Base-by-base conservation (phyloP, 169 alveolate genomes). In the Plasmodium vivax region DNA sequence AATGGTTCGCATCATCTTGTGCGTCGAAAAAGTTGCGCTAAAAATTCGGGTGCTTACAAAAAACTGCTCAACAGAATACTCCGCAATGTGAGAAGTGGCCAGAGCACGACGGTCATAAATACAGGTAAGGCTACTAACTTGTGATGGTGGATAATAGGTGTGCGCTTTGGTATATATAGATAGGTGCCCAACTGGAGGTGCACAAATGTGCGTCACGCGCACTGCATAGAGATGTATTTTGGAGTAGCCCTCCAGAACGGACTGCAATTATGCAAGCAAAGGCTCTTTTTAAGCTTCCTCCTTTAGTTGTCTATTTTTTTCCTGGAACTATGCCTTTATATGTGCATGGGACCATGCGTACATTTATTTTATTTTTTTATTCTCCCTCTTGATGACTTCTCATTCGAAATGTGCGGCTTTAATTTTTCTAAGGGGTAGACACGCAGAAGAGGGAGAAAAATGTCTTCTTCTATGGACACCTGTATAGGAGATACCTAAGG, bases 371-470 rank as follows among this genome's bases (percentile, higher is more conserved):
- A 1, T 68, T 68, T 14, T 54, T 74, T 73, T 85, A 54, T 19
- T 73, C 32, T 1, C 77, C 85, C 58, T n/a, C 14, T 38, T 47
- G 19, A 7, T 38, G 36, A 23, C 14, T 80, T 23, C 10, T 41
- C 71, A 80, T 45, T 38, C 16, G 32, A 5, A 83, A 56, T 8
- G 23, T 30, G 81, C 38, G 34, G 62, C 5, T 75, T 77, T 74
- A 34, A 54, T 38, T 45, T 54, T 75, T 56, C 77, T 14, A 75
- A 87, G 93, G 93, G 34, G 87, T 87, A 77, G 93, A 87, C 82
- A 87, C 93, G 14, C 12, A 87, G 43, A 75, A 87, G 19, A 19
- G 71, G 30, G 93, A 87, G 82, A 87, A 87, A 23, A 87, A 87
- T 87, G 84, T 87, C 1, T 87, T 87, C 41, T 51, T 87, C 72